Evolutionary conservation across 768 basidiomycete species (phyloP).

Genomic region (Agaricus sinodeliciosus): DNA sequence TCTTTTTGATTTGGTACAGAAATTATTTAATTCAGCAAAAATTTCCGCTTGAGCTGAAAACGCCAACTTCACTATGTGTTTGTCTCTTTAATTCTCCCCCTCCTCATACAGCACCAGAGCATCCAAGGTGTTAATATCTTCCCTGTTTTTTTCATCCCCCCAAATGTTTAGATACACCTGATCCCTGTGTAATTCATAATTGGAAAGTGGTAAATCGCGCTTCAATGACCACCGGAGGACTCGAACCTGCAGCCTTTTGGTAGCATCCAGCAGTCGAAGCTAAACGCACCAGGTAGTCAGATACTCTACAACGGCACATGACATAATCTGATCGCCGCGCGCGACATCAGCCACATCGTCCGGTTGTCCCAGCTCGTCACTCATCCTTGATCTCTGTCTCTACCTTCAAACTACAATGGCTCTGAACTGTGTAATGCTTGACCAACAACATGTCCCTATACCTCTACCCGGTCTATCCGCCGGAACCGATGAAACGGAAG

Average conservation of each 20-base stretch:
- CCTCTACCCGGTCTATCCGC: slow-evolving; percentile 36
- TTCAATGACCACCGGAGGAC: slow-evolving; percentile 81
- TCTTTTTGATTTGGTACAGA: too few species aligned
- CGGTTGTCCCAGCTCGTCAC: background rate
- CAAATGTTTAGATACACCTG: too few species aligned
- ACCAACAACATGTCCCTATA: slow-evolving; percentile 48
- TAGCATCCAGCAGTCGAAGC: slow-evolving; percentile 57
- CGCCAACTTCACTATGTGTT: too few species aligned
- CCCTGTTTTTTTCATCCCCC: too few species aligned
- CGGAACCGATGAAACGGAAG: slow-evolving; percentile 40
- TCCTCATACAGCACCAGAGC: too few species aligned
- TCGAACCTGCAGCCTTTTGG: slow-evolving; percentile 97
- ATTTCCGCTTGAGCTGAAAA: too few species aligned
- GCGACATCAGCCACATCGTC: background rate
- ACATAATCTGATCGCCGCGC: too few species aligned
- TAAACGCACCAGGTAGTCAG: slow-evolving; percentile 58
- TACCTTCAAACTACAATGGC: slow-evolving; percentile 44
- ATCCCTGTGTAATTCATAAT: too few species aligned
- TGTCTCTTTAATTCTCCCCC: too few species aligned
- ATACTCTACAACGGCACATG: too few species aligned
- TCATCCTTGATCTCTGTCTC: background rate
- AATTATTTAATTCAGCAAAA: too few species aligned
- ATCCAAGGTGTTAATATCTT: too few species aligned
- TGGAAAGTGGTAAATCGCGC: background rate
- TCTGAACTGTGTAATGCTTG: slow-evolving; percentile 73